Conservation (phyloP, 768 basidiomycete genomes). For the Amanita brunnescens region DNA sequence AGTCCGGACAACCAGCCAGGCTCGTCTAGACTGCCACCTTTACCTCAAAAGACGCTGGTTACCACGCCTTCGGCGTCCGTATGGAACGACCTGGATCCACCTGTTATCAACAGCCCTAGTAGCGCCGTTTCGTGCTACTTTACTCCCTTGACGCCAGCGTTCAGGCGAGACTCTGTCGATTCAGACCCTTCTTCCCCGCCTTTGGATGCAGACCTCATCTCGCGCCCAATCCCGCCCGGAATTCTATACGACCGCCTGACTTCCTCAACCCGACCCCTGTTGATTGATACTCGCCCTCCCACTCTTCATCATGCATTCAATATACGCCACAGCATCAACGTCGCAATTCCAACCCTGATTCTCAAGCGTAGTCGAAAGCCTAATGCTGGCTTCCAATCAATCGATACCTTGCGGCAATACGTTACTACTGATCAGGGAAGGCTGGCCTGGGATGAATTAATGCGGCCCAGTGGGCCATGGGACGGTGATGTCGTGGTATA, state of each 20-base stretch:
- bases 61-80: conserved; percentile 14
- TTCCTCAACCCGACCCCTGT: conserved; percentile 17
- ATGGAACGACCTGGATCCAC: conserved; percentile 20
- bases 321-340: conserved; percentile 65
- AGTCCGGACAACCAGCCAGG: conserved; percentile 19
- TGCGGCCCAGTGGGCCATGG: conserved; percentile 46
- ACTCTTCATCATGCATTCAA: conserved; percentile 56
- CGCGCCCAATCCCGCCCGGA: conserved; percentile 29
- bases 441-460: conserved; percentile 57
- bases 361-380: conserved; percentile 77
- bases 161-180: conserved; percentile 17
- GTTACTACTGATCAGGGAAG: conserved; percentile 75
- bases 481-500: conserved; percentile 72
- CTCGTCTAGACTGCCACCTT: conserved; percentile 13
- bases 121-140: conserved; percentile 39
- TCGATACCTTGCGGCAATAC: conserved; percentile 69
- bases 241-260: conserved; percentile 19
- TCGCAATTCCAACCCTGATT: conserved; percentile 86
- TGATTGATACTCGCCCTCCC: conserved; percentile 78
- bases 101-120: conserved; percentile 37
- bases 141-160: conserved; percentile 34
- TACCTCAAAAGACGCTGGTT: conserved; percentile 8
- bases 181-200: conserved; percentile 32
- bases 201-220: conserved; percentile 8
- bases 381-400: conserved; percentile 52